Base-by-base conservation (phyloP, 1,284 basidiomycete genomes). In the Volvariella volvacea region DNA sequence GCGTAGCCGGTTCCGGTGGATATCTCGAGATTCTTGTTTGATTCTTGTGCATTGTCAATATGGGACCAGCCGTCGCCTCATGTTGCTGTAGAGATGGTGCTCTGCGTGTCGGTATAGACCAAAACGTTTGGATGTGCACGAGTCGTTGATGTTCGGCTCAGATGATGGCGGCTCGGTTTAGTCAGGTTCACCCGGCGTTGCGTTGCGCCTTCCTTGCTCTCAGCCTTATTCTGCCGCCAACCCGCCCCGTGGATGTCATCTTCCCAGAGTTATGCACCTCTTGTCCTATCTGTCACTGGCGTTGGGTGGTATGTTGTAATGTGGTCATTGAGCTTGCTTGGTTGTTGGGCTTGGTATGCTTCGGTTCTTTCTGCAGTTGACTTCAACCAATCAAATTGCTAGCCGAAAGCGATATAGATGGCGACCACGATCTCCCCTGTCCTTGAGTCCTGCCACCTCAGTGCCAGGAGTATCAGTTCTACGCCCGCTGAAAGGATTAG, bases 401-500 rank as follows among this genome's bases (percentile, higher is more conserved):
- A 92, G 89, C 17, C 82, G 86, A 9, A 78, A 71, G 55, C 74
- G 86, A 22, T 91, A 92, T 58, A 73, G 80, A 36, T 62, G 73
- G 32, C 76, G 79, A 10, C 80, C 80, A 16, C 72, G 78, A 12
- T 83, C 85, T 1, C 80, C 82, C 14, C 66, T 83, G 36, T 65
- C 78, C 10, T 68, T 74, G n/a, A 65, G 73, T 8, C 60, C 74
- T 9, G 50, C 70, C 2, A 57, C 64, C n/a, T 63, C 71, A 19
- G 78, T 78, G 1, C 91, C 92, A 2, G 92, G 92, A 16, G 93
- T 97, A 19, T 90, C 91, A 3, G 88, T 97, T 55, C 73, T 97
- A 45, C 80, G 93, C 41, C 93, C 93, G 9, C 71, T 97, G 36
- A 92, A 92, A 62, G 94, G 93, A 7, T 73, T 97, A 31, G 93